These are phyloP conservation scores for Pleurotus sapidus DNA, from an alignment of 768 basidiomycete genomes.

Conservation along the genomic window DNA sequence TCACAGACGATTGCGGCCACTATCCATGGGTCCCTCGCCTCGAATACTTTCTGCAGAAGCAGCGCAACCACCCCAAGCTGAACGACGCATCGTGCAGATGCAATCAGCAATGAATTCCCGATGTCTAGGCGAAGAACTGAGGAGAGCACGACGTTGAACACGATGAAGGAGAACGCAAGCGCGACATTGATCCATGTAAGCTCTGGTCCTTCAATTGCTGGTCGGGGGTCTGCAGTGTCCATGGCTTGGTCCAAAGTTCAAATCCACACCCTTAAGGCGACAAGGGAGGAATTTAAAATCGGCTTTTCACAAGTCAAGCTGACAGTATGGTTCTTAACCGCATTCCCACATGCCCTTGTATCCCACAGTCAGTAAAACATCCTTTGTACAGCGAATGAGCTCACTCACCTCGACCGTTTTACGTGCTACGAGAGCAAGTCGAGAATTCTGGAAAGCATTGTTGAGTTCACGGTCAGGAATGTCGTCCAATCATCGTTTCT, in stretches of 20 bases:
- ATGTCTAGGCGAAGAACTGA: constrained; percentile 63
- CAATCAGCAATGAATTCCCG: constrained; percentile 62
- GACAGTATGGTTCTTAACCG: neutral
- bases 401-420: no score
- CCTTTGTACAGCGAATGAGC: no score
- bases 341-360: neutral
- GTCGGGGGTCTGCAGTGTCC: neutral
- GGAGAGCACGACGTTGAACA: constrained; percentile 70
- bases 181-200: constrained; percentile 66
- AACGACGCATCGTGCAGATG: constrained; percentile 70
- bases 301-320: neutral
- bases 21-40: constrained; percentile 69
- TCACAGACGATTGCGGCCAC: constrained; percentile 72
- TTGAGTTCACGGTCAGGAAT: no score
- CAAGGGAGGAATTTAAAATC: neutral
- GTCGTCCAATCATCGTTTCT: no score
- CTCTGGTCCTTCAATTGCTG: neutral
- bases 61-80: constrained; percentile 77
- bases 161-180: constrained; percentile 72
- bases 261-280: neutral
- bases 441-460: no score
- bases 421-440: no score
- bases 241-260: neutral
- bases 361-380: neutral
- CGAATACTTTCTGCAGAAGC: constrained; percentile 71